Conservation (phyloP, 345 rosid species). For the Syzygium oleosum region DNA sequence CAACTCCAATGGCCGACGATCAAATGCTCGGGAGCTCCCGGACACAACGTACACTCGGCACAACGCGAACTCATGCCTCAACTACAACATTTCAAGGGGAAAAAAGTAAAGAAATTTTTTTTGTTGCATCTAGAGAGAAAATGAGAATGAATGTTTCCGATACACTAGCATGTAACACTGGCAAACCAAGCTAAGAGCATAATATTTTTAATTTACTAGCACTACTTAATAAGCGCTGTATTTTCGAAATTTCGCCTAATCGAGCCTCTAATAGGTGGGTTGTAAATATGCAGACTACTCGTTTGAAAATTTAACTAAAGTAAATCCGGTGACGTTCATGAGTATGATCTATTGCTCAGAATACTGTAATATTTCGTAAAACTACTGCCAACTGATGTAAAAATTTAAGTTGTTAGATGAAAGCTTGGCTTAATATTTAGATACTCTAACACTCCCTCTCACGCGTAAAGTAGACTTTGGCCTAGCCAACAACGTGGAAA, state of each 20-base stretch:
- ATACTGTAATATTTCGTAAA: no score
- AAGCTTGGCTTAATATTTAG: no score
- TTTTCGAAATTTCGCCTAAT: background rate
- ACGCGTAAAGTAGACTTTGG: background rate
- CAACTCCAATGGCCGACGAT: slow-evolving; percentile 67
- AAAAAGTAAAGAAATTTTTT: background rate
- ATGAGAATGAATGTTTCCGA: background rate
- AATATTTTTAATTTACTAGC: background rate
- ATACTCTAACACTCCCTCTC: no score
- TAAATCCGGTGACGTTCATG: background rate
- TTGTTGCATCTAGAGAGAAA: slow-evolving; percentile 10
- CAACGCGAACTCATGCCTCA: slow-evolving; percentile 71
- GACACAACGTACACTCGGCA: slow-evolving; percentile 72
- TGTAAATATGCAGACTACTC: background rate
- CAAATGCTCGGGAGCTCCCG: slow-evolving; percentile 70
- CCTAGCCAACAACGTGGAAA: background rate
- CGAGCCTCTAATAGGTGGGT: background rate
- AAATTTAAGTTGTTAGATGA: no score
- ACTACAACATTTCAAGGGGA: background rate
- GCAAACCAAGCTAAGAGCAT: background rate
- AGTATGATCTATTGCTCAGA: background rate
- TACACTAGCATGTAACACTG: background rate
- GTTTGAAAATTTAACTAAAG: background rate
- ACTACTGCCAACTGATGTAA: no score
- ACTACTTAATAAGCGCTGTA: background rate